phyloP scores from a whole-genome alignment of 1,284 basidiomycete genomes.

The Ganoderma sp. region DNA sequence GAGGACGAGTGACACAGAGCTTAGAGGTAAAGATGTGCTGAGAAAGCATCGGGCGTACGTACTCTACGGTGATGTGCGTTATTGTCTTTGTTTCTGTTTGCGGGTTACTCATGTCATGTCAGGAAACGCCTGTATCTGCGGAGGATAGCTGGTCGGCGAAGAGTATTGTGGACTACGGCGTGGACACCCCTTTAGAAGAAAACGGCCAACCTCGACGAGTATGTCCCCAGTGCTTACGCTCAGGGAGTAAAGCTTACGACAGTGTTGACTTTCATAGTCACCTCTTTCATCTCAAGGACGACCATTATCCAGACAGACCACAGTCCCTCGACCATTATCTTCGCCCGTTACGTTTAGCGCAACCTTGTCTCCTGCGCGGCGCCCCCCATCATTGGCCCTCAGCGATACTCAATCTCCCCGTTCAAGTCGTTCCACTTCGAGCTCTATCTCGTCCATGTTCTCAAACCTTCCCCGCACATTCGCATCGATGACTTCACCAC shows the following conservation, averaged over 20 bases:
- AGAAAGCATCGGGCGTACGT: constrained; percentile 28
- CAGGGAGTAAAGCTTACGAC: neutral
- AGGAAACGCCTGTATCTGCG: constrained; percentile 24
- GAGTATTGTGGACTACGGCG: constrained; percentile 29
- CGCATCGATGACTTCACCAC: constrained; percentile 24
- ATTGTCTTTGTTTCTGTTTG: too few species aligned
- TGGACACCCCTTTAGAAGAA: constrained; percentile 17
- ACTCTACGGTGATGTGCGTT: constrained; percentile 24
- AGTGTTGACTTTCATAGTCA: neutral
- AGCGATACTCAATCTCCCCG: constrained; percentile 19
- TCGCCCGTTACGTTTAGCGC: constrained; percentile 22
- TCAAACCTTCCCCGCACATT: constrained; percentile 29
- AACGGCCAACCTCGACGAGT: constrained; percentile 15
- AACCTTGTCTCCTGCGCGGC: constrained; percentile 9
- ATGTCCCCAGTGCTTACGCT: neutral
- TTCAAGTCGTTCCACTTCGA: constrained; percentile 28
- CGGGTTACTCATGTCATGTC: neutral
- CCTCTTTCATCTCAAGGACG: constrained; percentile 15
- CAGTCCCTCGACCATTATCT: constrained; percentile 26
- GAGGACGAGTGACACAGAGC: neutral
- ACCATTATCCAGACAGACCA: constrained; percentile 20
- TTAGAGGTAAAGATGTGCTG: constrained; percentile 6
- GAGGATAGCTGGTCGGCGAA: constrained; percentile 31
- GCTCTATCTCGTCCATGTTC: constrained; percentile 30
- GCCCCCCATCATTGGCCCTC: constrained; percentile 27